Evolutionary conservation across 1,284 basidiomycete genomes (phyloP).

Genomic region (Leucoagaricus sp.): DNA sequence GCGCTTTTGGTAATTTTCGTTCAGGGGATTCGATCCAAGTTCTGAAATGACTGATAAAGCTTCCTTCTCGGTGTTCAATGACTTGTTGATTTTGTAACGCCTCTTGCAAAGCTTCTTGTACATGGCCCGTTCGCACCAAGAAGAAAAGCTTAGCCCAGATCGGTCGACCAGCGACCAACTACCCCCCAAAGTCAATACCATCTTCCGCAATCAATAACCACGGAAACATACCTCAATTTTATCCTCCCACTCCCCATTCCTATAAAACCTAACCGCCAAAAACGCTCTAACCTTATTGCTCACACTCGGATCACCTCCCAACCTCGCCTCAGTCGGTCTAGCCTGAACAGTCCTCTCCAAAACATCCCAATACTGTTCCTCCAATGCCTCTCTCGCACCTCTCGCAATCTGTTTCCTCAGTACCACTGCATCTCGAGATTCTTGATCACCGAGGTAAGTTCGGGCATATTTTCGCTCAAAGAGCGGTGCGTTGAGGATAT

Average conservation of each 20-base stretch:
- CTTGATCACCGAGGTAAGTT: conserved; percentile 69
- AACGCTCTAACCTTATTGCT: conserved; percentile 90
- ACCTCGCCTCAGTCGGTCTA: conserved; percentile 80
- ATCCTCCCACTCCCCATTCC: conserved; percentile 83
- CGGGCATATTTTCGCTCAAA: conserved; percentile 76
- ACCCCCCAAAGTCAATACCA: neutral
- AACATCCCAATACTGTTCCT: conserved; percentile 85
- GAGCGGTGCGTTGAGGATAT: conserved; percentile 73
- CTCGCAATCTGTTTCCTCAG: conserved; percentile 72
- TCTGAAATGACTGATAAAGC: conserved; percentile 85
- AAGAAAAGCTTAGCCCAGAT: conserved; percentile 94
- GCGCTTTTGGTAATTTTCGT: conserved; percentile 76
- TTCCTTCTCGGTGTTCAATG: conserved; percentile 81
- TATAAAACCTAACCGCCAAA: conserved; percentile 77
- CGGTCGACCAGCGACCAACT: conserved; percentile 84
- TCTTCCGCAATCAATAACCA: neutral
- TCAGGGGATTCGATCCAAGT: conserved; percentile 86
- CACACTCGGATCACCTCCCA: conserved; percentile 92
- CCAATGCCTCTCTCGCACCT: conserved; percentile 75
- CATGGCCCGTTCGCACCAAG: conserved; percentile 86
- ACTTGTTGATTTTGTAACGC: conserved; percentile 73
- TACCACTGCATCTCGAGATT: conserved; percentile 61
- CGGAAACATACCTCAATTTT: conserved; percentile 69
- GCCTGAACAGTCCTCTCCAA: conserved; percentile 86
- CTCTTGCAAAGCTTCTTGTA: conserved; percentile 79